A percentile compares a stretch with the other conserved stretches of the same genome.
Evolutionary conservation across 2,329 filamentous ascomycete genomes (phyloP).

Genomic region (Coniochaeta hoffmannii): DNA sequence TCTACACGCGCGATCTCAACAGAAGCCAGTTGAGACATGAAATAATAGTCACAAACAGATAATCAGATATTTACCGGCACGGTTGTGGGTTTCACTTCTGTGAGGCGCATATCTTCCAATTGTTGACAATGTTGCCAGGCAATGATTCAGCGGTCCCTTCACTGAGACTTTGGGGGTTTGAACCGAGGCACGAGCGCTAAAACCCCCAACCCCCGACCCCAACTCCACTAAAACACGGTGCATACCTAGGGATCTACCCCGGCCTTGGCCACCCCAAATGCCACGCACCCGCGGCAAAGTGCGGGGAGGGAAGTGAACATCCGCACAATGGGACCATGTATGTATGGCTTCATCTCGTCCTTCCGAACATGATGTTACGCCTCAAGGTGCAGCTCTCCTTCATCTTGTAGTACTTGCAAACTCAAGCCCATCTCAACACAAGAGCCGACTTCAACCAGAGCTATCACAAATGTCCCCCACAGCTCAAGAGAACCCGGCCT

Average conservation of each 20-base stretch:
- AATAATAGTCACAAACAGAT: too few species aligned
- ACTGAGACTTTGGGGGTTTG: background rate
- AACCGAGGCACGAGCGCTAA: background rate
- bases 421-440: too few species aligned
- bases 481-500: background rate
- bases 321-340: background rate
- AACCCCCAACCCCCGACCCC: background rate
- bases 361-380: background rate
- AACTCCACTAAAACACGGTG: background rate
- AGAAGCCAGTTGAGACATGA: too few species aligned
- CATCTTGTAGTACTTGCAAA: background rate
- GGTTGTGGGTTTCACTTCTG: too few species aligned
- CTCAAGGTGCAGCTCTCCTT: background rate
- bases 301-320: slow-evolving; percentile 8
- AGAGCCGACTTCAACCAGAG: background rate
- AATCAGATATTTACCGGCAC: too few species aligned
- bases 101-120: too few species aligned
- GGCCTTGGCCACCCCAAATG: background rate
- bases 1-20: too few species aligned
- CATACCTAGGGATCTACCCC: background rate
- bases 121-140: background rate
- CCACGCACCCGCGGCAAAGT: slow-evolving; percentile 5
- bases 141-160: background rate
- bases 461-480: background rate
- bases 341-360: background rate